A percentile compares a stretch with the other conserved stretches of the same genome.
phyloP scores from a whole-genome alignment of 352 stramenopile genomes.

The Globisporangium nagaii region DNA sequence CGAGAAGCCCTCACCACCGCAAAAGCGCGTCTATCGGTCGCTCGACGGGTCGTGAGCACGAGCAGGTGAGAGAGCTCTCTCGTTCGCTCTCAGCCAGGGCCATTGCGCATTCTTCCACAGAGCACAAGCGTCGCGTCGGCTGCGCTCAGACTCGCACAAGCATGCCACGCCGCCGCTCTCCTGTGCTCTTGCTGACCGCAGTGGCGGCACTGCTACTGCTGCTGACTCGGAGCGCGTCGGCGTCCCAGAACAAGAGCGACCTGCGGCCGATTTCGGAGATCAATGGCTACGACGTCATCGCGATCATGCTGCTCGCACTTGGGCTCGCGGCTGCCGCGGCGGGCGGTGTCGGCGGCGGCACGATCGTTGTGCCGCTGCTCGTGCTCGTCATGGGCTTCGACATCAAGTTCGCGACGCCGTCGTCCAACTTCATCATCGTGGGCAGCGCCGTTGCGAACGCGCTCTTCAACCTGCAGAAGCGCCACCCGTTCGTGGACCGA shows the following conservation, averaged over 20 bases:
- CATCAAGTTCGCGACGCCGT: conserved; percentile 54
- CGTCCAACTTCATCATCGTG: conserved; percentile 59
- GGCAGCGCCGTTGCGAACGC: conserved; percentile 51
- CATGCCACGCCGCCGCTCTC: background rate
- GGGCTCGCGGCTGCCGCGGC: conserved; percentile 36
- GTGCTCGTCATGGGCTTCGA: conserved; percentile 62
- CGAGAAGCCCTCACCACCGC: background rate
- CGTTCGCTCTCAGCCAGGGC: background rate
- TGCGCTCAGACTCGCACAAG: background rate
- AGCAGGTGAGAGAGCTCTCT: background rate
- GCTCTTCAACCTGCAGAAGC: conserved; percentile 54
- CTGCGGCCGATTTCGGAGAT: conserved; percentile 29
- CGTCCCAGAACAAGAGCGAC: conserved; percentile 9
- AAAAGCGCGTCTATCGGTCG: background rate
- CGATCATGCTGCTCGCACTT: conserved; percentile 38
- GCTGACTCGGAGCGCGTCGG: background rate
- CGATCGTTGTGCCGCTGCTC: conserved; percentile 54
- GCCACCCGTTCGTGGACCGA: conserved; percentile 38
- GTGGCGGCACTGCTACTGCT: background rate
- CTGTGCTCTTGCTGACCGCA: background rate
- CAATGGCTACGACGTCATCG: conserved; percentile 32
- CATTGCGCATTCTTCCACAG: background rate
- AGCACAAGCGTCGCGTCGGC: background rate
- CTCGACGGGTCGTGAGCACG: background rate
- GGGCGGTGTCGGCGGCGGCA: conserved; percentile 36